Evolutionary conservation across 108 stramenopile genomes (phyloP).

Genomic region (Asterionellopsis glacialis): DNA sequence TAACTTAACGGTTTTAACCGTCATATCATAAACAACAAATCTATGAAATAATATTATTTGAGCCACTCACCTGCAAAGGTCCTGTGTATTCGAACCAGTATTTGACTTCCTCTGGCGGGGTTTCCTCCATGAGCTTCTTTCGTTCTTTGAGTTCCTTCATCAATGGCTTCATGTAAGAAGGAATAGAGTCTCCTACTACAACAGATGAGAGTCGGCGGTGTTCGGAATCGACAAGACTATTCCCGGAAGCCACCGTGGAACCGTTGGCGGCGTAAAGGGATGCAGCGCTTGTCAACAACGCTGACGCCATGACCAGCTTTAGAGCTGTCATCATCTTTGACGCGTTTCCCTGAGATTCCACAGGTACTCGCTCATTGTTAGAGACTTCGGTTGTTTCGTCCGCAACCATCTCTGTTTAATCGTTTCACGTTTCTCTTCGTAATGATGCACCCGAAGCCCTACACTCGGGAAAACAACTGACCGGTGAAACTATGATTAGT

Average conservation of each 20-base stretch:
- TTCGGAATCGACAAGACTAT: background rate
- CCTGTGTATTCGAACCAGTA: conserved; percentile 91
- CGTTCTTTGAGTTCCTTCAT: conserved; percentile 65
- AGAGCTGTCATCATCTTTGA: conserved; percentile 10
- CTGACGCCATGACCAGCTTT: conserved; percentile 10
- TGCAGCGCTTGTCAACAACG: conserved; percentile 17
- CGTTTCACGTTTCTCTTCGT: too few species aligned
- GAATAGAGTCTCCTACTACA: conserved; percentile 33
- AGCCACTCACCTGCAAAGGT: conserved; percentile 67
- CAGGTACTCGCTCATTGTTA: background rate
- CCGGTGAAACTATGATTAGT: too few species aligned
- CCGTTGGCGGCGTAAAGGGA: background rate
- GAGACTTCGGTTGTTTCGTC: background rate
- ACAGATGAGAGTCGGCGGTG: background rate
- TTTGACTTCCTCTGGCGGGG: conserved; percentile 84
- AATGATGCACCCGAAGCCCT: too few species aligned
- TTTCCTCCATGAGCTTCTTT: conserved; percentile 79
- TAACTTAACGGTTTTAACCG: conserved; percentile 1
- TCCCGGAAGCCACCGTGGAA: background rate
- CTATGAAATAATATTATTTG: background rate
- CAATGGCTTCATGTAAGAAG: conserved; percentile 66
- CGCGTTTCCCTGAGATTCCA: background rate
- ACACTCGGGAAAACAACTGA: too few species aligned
- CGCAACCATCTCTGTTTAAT: background rate
- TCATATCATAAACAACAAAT: background rate